Percentiles rank a stretch among this genome's conserved stretches.
Conservation (phyloP, 2,329 filamentous ascomycete genomes). For the Calycina herbarum region DNA sequence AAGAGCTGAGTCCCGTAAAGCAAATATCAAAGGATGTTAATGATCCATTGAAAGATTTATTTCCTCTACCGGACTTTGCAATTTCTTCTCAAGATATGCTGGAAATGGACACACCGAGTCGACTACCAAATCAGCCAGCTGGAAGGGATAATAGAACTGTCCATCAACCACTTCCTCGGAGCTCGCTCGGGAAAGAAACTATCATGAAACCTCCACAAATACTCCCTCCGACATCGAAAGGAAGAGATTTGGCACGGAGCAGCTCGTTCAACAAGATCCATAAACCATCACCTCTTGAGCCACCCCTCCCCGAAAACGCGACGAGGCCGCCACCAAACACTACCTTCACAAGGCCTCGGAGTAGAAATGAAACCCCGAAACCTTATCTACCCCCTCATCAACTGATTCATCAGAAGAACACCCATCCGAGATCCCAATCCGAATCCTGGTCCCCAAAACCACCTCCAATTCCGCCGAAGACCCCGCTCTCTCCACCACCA, state of each 20-base stretch:
- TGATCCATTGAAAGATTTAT: slow-evolving; percentile 21
- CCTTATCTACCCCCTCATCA: neutral
- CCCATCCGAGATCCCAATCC: neutral
- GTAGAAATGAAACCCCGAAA: neutral
- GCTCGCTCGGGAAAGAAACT: slow-evolving; percentile 13
- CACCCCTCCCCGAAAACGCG: neutral
- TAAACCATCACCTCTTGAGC: neutral
- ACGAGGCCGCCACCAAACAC: neutral
- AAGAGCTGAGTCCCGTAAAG: slow-evolving; percentile 24
- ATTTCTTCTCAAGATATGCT: slow-evolving; percentile 50
- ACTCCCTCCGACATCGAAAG: too few species aligned
- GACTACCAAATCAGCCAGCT: slow-evolving; percentile 9
- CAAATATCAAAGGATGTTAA: neutral
- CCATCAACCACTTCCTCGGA: slow-evolving; percentile 4
- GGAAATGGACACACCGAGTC: slow-evolving; percentile 41
- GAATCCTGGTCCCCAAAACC: neutral
- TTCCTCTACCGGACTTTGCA: slow-evolving; percentile 46
- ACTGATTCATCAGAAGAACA: neutral
- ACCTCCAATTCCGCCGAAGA: slow-evolving; percentile 9
- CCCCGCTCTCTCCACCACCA: neutral
- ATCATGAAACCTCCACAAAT: slow-evolving; percentile 21
- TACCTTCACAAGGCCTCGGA: neutral
- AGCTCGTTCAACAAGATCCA: too few species aligned
- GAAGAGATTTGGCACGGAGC: neutral
- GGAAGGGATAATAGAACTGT: neutral